phyloP scores from a whole-genome alignment of 306 rosid species.

The Cotoneaster glaucophyllus region DNA sequence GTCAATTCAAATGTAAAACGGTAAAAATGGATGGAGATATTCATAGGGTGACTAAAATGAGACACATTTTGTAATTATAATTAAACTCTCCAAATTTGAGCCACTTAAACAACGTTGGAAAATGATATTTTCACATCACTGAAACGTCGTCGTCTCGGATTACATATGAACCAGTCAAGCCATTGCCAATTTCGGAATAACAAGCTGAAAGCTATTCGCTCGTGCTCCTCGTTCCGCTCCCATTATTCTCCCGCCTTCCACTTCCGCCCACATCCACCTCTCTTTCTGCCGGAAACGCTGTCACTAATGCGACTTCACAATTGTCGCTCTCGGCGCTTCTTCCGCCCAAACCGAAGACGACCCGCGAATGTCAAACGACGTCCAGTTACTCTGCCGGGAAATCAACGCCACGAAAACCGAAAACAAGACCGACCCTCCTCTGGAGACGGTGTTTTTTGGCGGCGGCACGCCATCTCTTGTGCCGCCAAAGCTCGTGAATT shows the following conservation, averaged over 20 bases:
- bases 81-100: no score
- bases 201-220: no score
- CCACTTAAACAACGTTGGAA: no score
- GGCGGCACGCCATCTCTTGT: slow-evolving; percentile 95
- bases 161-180: background rate
- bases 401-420: slow-evolving; percentile 49
- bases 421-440: slow-evolving; percentile 30
- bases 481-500: slow-evolving; percentile 60
- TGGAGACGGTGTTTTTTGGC: slow-evolving; percentile 76
- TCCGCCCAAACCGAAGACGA: slow-evolving; percentile 43
- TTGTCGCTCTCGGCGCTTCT: slow-evolving; percentile 82
- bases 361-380: slow-evolving; percentile 63
- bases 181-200: background rate
- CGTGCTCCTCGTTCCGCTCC: slow-evolving; percentile 41
- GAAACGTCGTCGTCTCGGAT: background rate
- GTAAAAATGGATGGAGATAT: no score
- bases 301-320: slow-evolving; percentile 92
- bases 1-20: no score
- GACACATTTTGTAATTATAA: no score
- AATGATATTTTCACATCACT: no score
- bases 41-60: no score
- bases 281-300: slow-evolving; percentile 96
- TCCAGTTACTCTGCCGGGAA: slow-evolving; percentile 66
- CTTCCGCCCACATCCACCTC: slow-evolving; percentile 89
- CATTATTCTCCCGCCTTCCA: slow-evolving; percentile 29